Base-by-base conservation (phyloP, 192 early-diverging fungal species). In the Backusella sp. region DNA sequence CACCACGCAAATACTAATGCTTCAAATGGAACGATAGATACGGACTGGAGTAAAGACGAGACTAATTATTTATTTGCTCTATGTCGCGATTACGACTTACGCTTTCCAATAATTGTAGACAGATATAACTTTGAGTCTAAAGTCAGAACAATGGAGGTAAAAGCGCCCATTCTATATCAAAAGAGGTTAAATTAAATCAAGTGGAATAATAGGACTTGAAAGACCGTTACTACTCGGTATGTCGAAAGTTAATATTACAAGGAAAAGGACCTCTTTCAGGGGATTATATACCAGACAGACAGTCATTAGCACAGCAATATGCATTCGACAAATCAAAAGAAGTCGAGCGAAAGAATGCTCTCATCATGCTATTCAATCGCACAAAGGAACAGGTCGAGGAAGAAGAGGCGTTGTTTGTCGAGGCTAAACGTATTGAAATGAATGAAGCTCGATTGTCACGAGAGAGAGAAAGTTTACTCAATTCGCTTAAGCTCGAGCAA, bases 51-150 rank as follows among this genome's bases (percentile, higher is more conserved):
- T 7, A 87, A 88, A 36, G 91, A 87, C 30, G 97, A 98, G 66
- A 98, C 97, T 0, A 92, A 92, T 81, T 92, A 97, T 37, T 81
- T 98, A 37, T 88, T 94, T 67, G 81, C 85, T 15, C 77, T 97
- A 30, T 96, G 93, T 68, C 75, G 83, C 53, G 77, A 84, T 72
- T 96, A 90, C 76, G 94, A 97, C 78, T 80, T 96, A 72, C 86
- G 94, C 21, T 98, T 93, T 84, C 79, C 91, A n/a, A 89, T 98
- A 4, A 91, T 98, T 65, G 82, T 83, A 37, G 97, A 98, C 82
- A 86, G 96, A 59, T 97, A 93, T 77, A 90, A 94, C 70, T 91
- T 77, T 28, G 72, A 77, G 14, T 46, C 75, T 21, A 84, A 84
- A 42, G 70, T 67, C 9, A 73, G 86, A 42, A 77, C 84, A 11